These are phyloP conservation scores for Salix caprea DNA, from an alignment of 345 rosid genomes.

Conservation along the genomic window DNA sequence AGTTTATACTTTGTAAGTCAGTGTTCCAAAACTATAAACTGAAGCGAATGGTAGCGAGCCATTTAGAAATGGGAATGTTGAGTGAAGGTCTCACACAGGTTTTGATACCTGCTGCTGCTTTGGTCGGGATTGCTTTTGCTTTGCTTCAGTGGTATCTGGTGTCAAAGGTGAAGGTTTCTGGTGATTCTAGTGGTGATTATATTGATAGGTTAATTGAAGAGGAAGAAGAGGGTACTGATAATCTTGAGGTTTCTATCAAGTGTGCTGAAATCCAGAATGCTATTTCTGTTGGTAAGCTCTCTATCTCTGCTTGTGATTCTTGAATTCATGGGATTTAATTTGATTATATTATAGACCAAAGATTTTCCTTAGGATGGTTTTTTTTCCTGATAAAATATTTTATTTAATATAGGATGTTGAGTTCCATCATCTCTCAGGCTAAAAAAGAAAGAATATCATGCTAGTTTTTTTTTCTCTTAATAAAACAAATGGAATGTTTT, in stretches of 20 bases:
- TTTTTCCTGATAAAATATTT: too few relatives aligned
- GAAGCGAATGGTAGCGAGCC: background rate
- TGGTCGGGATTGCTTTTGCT: slow-evolving; percentile 59
- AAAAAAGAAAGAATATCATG: background rate
- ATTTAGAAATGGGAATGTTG: slow-evolving; percentile 35
- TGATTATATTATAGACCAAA: too few relatives aligned
- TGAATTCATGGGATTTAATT: too few relatives aligned
- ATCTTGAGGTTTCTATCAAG: slow-evolving; percentile 44
- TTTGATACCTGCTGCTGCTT: slow-evolving; percentile 45
- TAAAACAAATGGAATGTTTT: background rate
- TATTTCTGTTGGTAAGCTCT: slow-evolving; percentile 53
- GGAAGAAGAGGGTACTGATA: slow-evolving; percentile 50
- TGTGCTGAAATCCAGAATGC: slow-evolving; percentile 70
- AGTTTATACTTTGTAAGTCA: background rate
- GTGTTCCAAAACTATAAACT: background rate
- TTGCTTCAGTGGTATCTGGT: slow-evolving; percentile 66
- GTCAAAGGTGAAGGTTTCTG: slow-evolving; percentile 46
- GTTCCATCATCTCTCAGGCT: slow-evolving; percentile 1
- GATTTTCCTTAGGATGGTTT: too few relatives aligned
- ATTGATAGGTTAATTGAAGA: slow-evolving; percentile 41
- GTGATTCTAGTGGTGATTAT: slow-evolving; percentile 28
- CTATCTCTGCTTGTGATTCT: background rate
- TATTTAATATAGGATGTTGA: background rate
- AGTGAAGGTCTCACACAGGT: slow-evolving; percentile 48
- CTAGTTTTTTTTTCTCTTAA: background rate